These are phyloP conservation scores for Rhodotorula sp. DNA, from an alignment of 1,284 basidiomycete genomes.

Conservation along the genomic window DNA sequence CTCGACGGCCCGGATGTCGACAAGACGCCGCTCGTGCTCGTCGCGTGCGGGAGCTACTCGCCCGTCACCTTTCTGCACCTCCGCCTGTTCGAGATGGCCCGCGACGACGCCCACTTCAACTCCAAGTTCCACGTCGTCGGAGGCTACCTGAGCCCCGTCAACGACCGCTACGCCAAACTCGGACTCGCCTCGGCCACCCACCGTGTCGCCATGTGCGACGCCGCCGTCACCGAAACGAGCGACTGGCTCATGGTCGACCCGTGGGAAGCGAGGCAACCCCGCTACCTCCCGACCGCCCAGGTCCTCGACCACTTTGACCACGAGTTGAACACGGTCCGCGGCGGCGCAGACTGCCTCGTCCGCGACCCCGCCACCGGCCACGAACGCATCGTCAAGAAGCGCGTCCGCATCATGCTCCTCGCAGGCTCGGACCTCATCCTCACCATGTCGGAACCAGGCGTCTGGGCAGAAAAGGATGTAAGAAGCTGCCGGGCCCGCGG, in stretches of 20 bases:
- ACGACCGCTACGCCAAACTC: conserved; percentile 46
- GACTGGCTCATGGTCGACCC: conserved; percentile 48
- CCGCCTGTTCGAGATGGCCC: conserved; percentile 46
- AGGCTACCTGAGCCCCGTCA: conserved; percentile 46
- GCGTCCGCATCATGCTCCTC: conserved; percentile 77
- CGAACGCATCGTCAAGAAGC: conserved; percentile 46
- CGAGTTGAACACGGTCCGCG: conserved; percentile 42
- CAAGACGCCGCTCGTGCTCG: conserved; percentile 46
- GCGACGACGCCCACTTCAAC: conserved; percentile 43
- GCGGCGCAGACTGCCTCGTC: conserved; percentile 40
- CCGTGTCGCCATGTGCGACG: conserved; percentile 45
- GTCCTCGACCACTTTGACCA: conserved; percentile 47
- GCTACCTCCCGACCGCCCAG: conserved; percentile 46
- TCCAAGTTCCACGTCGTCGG: conserved; percentile 44
- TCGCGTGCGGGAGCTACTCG: conserved; percentile 46
- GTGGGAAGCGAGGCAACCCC: conserved; percentile 44
- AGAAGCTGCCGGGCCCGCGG: too few relatives aligned
- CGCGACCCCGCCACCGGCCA: conserved; percentile 33
- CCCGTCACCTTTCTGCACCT: conserved; percentile 48
- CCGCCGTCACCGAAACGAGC: conserved; percentile 42
- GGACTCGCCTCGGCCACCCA: conserved; percentile 44
- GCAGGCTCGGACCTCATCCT: conserved; percentile 96
- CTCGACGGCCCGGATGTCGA: background rate
- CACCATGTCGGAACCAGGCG: conserved; percentile 97
- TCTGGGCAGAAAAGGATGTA: conserved; percentile 93